Base-by-base conservation (phyloP, 2,329 filamentous ascomycete genomes). In the Dothideomycetes sp. region DNA sequence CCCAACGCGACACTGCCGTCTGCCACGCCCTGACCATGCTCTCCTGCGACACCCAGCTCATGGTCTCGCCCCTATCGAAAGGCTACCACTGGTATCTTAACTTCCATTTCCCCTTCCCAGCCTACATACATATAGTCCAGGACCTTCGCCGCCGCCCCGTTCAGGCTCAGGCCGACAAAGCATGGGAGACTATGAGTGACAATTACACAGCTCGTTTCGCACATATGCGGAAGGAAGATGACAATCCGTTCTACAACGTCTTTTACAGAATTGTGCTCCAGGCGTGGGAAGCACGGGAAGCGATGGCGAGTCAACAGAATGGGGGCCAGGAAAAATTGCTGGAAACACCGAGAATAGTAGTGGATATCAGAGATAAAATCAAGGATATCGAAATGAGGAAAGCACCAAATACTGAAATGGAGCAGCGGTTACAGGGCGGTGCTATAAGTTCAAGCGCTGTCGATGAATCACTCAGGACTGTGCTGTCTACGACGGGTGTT, bases 231-330 rank as follows among this genome's bases (percentile, higher is more conserved):
- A 29, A 36, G 4, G 22, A 47, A 2, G 41, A 43, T 4, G 45
- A 49, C 2, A 49, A 51, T 36, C 47, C 51, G 4, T 50, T 62
- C 16, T 56, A 54, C 34, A 49, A 48, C 14, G 46, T 61, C 1
- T 76, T 81, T 45, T 70, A 71, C 1, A 62, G 63, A 15, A 64
- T 73, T 14, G 72, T 81, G 31, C 57, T 81, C 42, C 78, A 76
- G 49, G 75, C 76, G 0, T 81, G 77, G 77, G 69, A 72, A 32
- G 72, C 71, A 2, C 68, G 70, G 12, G 53, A 60, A 27, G 22
- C 22, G 22, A 27, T 12, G 12, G 22, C 22, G 12, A 27, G 12
- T 7, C 22, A 27, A 27, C n/a, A n/a, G n/a, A n/a, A n/a, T n/a
- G n/a, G n/a, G n/a, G n/a, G 40, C 30, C 41, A 24, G 40, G 22